Conservation (phyloP, 192 early-diverging fungal species). For the Podila horticola region DNA sequence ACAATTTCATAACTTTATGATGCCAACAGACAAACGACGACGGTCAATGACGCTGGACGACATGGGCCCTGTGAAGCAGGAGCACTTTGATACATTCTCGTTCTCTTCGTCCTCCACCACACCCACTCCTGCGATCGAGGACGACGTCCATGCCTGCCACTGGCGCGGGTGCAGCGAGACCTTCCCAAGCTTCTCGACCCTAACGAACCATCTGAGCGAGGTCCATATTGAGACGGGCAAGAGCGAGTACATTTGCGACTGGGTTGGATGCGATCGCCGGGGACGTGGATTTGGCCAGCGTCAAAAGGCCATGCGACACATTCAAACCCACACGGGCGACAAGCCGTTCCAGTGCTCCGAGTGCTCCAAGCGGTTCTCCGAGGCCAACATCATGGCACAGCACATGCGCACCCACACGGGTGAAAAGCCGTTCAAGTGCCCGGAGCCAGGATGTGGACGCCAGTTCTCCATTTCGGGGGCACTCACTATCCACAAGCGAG, state of each 20-base stretch:
- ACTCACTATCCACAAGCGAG: conserved; percentile 70
- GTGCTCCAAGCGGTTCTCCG: conserved; percentile 81
- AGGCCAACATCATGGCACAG: conserved; percentile 76
- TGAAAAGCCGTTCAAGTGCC: conserved; percentile 74
- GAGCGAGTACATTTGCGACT: conserved; percentile 55
- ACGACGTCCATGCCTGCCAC: conserved; percentile 70
- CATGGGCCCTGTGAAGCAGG: neutral
- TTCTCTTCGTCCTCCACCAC: neutral
- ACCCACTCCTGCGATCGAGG: neutral
- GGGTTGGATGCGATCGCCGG: conserved; percentile 51
- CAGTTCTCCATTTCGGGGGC: conserved; percentile 71
- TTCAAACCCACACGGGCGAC: conserved; percentile 82
- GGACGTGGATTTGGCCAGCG: conserved; percentile 54
- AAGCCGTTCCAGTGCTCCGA: conserved; percentile 80
- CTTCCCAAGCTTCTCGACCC: conserved; percentile 63
- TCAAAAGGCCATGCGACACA: conserved; percentile 74
- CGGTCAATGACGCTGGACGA: neutral
- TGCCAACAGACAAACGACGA: neutral
- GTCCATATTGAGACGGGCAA: conserved; percentile 65
- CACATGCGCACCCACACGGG: conserved; percentile 80
- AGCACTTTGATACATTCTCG: neutral
- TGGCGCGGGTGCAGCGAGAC: conserved; percentile 72
- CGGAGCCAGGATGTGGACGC: conserved; percentile 65
- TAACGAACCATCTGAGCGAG: conserved; percentile 68
- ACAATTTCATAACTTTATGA: neutral